Evolutionary conservation across 495 filamentous ascomycete genomes (phyloP).

Genomic region (Friedmanniomyces simplex): DNA sequence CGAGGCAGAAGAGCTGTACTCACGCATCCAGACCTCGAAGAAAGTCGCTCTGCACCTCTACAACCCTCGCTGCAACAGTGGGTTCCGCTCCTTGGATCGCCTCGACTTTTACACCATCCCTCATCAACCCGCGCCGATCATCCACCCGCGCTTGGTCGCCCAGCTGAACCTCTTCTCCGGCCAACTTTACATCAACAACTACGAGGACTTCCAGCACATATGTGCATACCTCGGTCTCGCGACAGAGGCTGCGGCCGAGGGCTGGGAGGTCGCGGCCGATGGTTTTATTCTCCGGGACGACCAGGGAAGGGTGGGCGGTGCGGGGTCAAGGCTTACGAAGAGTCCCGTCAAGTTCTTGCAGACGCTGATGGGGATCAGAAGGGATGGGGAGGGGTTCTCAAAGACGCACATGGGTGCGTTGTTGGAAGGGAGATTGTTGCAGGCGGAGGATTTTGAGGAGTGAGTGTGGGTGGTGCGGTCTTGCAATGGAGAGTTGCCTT

Average conservation of each 20-base stretch:
- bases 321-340: slow-evolving; percentile 30
- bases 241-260: slow-evolving; percentile 23
- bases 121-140: background rate
- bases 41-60: slow-evolving; percentile 43
- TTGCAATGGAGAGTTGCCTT: too few relatives aligned
- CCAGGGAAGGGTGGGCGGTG: slow-evolving; percentile 10
- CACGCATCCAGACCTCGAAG: slow-evolving; percentile 26
- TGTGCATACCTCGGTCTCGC: slow-evolving; percentile 46
- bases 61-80: slow-evolving; percentile 4
- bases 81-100: too few relatives aligned
- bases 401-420: slow-evolving; percentile 49
- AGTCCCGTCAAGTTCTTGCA: slow-evolving; percentile 48
- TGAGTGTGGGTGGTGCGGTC: background rate
- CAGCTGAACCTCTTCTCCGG: slow-evolving; percentile 57
- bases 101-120: slow-evolving; percentile 3
- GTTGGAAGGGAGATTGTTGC: slow-evolving; percentile 37
- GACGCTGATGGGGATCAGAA: slow-evolving; percentile 27
- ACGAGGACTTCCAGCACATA: slow-evolving; percentile 41
- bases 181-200: slow-evolving; percentile 49
- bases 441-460: slow-evolving; percentile 26
- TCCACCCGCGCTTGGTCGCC: background rate
- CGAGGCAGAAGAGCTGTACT: slow-evolving; percentile 47
- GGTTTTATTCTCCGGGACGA: slow-evolving; percentile 35
- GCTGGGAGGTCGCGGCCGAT: slow-evolving; percentile 28
- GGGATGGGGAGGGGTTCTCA: slow-evolving; percentile 38